Percentiles rank a stretch among this genome's conserved stretches.
Evolutionary conservation across 257 asterid species (phyloP).

Genomic region (Schizonepeta tenuifolia): DNA sequence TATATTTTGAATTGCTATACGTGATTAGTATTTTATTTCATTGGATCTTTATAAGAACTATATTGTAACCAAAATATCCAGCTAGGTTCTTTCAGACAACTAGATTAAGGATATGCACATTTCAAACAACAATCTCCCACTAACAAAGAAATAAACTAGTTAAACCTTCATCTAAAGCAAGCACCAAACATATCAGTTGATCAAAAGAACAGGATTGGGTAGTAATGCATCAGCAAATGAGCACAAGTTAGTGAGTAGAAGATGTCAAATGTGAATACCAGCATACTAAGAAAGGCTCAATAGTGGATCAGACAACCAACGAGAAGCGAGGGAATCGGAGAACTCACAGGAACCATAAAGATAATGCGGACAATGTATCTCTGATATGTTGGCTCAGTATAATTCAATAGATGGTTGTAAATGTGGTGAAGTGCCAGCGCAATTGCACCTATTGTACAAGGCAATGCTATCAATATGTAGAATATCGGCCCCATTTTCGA

Average conservation of each 20-base stretch:
- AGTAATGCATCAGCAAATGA: slow-evolving; percentile 4
- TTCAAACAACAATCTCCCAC: not conserved
- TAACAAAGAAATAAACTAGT: not conserved
- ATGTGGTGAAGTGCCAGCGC: slow-evolving; percentile 75
- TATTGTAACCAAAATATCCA: slow-evolving; percentile 12
- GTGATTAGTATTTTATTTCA: not conserved
- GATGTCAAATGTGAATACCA: not conserved
- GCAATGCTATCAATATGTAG: slow-evolving; percentile 81
- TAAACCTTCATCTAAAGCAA: not conserved
- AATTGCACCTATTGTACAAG: slow-evolving; percentile 87
- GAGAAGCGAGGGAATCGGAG: not conserved
- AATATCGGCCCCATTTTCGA: slow-evolving; percentile 75
- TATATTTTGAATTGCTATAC: not conserved
- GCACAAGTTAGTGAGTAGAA: slow-evolving; percentile 8
- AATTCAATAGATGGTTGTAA: slow-evolving; percentile 87
- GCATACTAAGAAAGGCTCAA: slow-evolving; percentile 5
- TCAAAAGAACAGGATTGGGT: not conserved
- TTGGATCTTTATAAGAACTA: not conserved
- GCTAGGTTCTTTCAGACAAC: slow-evolving; percentile 13
- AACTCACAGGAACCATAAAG: slow-evolving; percentile 98
- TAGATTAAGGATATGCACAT: slow-evolving; percentile 7
- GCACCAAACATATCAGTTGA: not conserved
- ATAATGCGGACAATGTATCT: slow-evolving; percentile 95
- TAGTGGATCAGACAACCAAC: slow-evolving; percentile 1
- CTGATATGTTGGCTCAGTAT: slow-evolving; percentile 94